Conservation (phyloP, 2,329 filamentous ascomycete genomes). For the Talaromyces sp. region DNA sequence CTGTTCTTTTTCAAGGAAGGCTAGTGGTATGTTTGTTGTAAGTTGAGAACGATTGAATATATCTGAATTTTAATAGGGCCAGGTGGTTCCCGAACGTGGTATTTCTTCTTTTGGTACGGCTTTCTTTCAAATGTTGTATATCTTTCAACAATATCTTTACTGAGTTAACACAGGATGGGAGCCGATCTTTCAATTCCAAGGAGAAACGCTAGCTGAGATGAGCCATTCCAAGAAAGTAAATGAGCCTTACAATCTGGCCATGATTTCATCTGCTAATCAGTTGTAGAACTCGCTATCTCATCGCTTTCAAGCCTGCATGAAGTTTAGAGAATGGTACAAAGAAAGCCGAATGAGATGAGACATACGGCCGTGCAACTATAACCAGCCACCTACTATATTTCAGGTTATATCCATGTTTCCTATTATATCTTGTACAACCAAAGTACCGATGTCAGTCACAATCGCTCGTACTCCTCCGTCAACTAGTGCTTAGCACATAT, state of each 20-base stretch:
- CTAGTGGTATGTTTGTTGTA: background rate
- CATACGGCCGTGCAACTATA: no score
- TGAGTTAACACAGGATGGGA: constrained; percentile 66
- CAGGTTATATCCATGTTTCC: no score
- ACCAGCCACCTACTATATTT: no score
- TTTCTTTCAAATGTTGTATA: background rate
- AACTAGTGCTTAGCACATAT: no score
- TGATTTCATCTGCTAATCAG: background rate
- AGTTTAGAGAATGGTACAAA: background rate
- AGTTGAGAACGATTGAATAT: background rate
- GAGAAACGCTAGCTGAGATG: constrained; percentile 87
- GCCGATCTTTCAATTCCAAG: constrained; percentile 80
- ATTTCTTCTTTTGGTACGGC: background rate
- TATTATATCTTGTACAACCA: no score
- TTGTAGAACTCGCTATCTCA: background rate
- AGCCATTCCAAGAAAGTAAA: constrained; percentile 56
- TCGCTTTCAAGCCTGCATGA: background rate
- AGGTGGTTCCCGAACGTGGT: background rate
- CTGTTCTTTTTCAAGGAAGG: background rate
- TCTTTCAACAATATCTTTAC: background rate
- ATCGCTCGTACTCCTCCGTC: no score
- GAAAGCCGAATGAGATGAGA: no score
- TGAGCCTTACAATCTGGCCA: background rate
- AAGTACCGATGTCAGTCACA: no score
- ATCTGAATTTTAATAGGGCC: background rate